Base-by-base conservation (phyloP, 2,329 filamentous ascomycete genomes). In the Neopestalotiopsis sp. region DNA sequence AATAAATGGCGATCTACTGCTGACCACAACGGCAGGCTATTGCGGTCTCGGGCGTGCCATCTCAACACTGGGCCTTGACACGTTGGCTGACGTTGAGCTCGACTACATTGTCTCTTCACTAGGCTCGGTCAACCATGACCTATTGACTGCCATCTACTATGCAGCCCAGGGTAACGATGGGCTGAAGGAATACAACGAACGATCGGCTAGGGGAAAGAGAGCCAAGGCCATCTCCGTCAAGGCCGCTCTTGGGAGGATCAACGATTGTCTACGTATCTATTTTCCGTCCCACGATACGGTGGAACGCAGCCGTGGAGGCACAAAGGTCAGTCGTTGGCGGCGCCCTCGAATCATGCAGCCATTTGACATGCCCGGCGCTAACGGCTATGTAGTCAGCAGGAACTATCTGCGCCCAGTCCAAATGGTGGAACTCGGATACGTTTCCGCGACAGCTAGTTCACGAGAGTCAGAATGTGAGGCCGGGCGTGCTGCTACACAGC, bases 31-130 rank as follows among this genome's bases (percentile, higher is more conserved):
- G 49, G 4, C 68, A 89, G 95, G 95, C 20, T 91, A 94, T 69
- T 90, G 89, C 69, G 92, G 94, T 2, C 85, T 98, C 28, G 90
- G 90, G 0, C 85, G 83, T 61, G 89, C 91, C 58, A 86, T 98
- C 45, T 82, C 81, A 68, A 79, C 85, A 10, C 84, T 97, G 17
- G 89, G 90, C 1, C 82, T 95, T 59, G 79, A 81, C 67, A 88
- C 88, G 3, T 77, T 83, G 2, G 79, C 82, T 5, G 80, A 85
- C 1, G 74, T 95, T 14, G 86, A 92, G 66, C 78, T 97, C 45
- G 94, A 97, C 78, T 92, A 92, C 72, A 85, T 94, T 67, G 90
- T 91, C 30, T 94, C 95, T 0, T 98, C 95, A 0, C 81, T 98
- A 4, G 96, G 95, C 20, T 89, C 89, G 9, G 77, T 98, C 57